Conservation (phyloP, 1,284 basidiomycete genomes). For the Paramarasmius palmivorus region DNA sequence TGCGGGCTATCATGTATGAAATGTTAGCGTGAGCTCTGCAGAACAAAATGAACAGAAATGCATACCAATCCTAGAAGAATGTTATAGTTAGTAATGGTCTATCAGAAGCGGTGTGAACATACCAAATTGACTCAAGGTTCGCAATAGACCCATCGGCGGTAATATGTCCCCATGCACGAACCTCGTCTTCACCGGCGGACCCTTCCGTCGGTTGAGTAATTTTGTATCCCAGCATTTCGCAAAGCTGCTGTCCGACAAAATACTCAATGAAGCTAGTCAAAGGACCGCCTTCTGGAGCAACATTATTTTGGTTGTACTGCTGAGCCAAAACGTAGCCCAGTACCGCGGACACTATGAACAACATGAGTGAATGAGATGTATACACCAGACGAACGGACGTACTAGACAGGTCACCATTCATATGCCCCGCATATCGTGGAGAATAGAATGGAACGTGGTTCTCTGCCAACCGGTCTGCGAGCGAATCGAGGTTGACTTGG, state of each 20-base stretch:
- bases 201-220: no score
- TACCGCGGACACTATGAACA: no score
- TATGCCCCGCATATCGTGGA: slow-evolving; percentile 46
- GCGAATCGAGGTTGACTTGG: background rate
- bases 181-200: no score
- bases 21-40: background rate
- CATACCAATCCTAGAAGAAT: no score
- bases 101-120: background rate
- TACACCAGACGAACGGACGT: slow-evolving; percentile 41
- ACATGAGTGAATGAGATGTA: no score
- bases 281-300: background rate
- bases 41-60: no score
- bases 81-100: no score
- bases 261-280: background rate
- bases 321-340: no score
- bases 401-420: slow-evolving; percentile 31
- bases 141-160: background rate
- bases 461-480: slow-evolving; percentile 19
- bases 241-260: background rate
- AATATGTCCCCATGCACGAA: background rate
- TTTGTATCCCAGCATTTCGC: background rate
- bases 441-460: slow-evolving; percentile 40
- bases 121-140: background rate
- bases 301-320: no score
- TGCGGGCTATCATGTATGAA: slow-evolving; percentile 25